These are phyloP conservation scores for Aspergillus glaucus DNA, from an alignment of 2,329 filamentous ascomycete species.

Conservation along the genomic window DNA sequence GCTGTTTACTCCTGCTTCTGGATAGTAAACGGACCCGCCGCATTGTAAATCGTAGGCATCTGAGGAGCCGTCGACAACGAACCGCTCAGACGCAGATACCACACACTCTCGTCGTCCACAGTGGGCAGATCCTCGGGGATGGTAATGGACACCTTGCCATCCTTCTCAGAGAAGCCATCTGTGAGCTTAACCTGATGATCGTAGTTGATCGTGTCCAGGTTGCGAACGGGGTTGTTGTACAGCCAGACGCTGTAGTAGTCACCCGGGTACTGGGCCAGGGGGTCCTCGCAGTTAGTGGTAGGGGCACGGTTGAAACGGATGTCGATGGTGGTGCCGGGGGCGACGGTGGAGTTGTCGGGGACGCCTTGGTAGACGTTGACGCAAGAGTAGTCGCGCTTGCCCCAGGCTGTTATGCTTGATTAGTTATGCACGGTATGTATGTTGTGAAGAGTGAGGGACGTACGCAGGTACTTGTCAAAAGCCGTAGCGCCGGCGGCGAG, in stretches of 20 bases:
- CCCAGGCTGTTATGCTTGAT: conserved; percentile 19
- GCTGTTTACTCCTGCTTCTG: conserved; percentile 5
- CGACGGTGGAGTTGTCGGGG: conserved; percentile 25
- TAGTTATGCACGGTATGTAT: not conserved
- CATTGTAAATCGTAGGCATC: conserved; percentile 25
- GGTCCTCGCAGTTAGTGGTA: conserved; percentile 18
- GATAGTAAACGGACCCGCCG: conserved; percentile 22
- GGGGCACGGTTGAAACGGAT: conserved; percentile 23
- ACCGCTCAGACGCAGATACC: conserved; percentile 24
- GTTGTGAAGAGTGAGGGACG: not conserved
- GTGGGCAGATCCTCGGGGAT: conserved; percentile 20
- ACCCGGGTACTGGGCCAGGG: conserved; percentile 14
- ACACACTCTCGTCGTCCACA: conserved; percentile 20
- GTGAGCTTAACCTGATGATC: conserved; percentile 16
- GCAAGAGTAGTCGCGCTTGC: conserved; percentile 28
- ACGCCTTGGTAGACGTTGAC: conserved; percentile 28
- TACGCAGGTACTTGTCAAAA: conserved; percentile 29
- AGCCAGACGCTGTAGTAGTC: conserved; percentile 21
- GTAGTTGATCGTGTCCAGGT: conserved; percentile 14
- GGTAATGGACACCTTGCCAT: conserved; percentile 16
- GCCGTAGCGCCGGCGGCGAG: conserved; percentile 20
- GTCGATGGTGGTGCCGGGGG: conserved; percentile 16
- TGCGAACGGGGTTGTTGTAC: conserved; percentile 25
- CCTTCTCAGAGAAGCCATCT: conserved; percentile 11
- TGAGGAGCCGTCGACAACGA: conserved; percentile 21